phyloP scores from a whole-genome alignment of 2,329 filamentous ascomycete species.

The Fusarium citri region DNA sequence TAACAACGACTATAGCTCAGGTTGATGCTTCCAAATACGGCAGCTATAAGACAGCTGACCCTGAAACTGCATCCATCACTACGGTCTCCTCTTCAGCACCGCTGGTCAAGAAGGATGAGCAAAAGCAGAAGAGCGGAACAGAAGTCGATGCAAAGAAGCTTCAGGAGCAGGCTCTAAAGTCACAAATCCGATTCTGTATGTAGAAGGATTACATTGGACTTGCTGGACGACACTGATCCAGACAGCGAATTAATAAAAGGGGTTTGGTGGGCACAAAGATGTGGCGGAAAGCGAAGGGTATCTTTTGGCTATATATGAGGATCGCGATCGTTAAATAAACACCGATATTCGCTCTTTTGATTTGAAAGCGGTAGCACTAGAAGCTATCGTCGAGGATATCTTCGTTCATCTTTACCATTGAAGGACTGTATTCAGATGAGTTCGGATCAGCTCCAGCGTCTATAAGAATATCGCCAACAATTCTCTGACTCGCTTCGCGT shows the following conservation, averaged over 20 bases:
- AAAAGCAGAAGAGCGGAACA: conserved; percentile 26
- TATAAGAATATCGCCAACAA: conserved; percentile 82
- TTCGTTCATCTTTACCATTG: conserved; percentile 73
- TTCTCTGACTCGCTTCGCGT: conserved; percentile 81
- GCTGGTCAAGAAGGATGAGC: conserved; percentile 38
- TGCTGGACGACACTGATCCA: background rate
- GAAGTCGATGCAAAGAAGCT: conserved; percentile 43
- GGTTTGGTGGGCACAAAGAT: background rate
- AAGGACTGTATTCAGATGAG: conserved; percentile 70
- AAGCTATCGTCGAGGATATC: conserved; percentile 73
- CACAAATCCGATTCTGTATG: conserved; percentile 46
- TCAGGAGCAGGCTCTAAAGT: conserved; percentile 46
- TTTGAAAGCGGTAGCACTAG: conserved; percentile 45
- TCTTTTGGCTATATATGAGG: conserved; percentile 14
- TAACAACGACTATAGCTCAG: conserved; percentile 26
- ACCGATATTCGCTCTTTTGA: background rate
- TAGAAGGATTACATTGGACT: conserved; percentile 12
- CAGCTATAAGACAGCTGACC: conserved; percentile 25
- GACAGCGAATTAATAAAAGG: background rate
- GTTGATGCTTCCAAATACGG: conserved; percentile 22
- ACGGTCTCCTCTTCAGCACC: conserved; percentile 44
- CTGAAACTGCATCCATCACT: conserved; percentile 44
- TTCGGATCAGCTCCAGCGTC: conserved; percentile 75
- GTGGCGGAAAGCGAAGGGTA: conserved; percentile 12
- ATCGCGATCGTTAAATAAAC: background rate